Base-by-base conservation (phyloP, 768 basidiomycete species). In the Lactarius psammicola region DNA sequence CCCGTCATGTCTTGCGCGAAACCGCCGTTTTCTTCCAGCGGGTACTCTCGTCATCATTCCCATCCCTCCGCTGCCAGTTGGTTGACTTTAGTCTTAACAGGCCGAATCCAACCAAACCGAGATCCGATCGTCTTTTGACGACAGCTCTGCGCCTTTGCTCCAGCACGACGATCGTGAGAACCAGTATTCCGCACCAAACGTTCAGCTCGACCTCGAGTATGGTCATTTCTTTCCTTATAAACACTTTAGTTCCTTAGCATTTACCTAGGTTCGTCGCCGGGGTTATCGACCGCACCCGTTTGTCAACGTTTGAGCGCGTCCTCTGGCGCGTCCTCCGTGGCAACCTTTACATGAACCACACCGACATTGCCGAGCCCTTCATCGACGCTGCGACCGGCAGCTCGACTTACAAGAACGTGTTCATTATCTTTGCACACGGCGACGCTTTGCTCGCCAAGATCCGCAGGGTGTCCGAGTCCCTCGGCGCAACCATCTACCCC, bases 391-490 rank as follows among this genome's bases (percentile, higher is more conserved):
- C 81, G 26, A 92, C 92, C 0, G 90, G 89, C 40, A 80, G 78
- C 23, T 92, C 95, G 79, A 91, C 90, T 26, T 86, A 91, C 80
- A 99, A 98, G 84, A 95, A 98, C 72, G 97, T 98, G 46, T 99
- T 99, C 80, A 96, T 99, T 78, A 98, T 99, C 74, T 99, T 99
- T 72, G 97, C 97, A 0, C 95, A 99, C 71, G 97, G 97, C 20
- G 88, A 92, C 44, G 87, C 90, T 23, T 81, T 98, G 26, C 86
- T 99, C 33, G 84, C 92, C 68, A 99, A 98, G 83, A 98, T 99
- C 74, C 92, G 95, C 75, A 98, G 95, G 76, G 92, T 99, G 61
- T 91, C 95, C 31, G 96, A 98, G 78, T 96, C 94, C n/a, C 98
- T 98, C 90, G 95, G 97, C 42, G 97, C 90, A 3, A 98, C 94